A percentile compares a stretch with the other conserved stretches of the same genome.
Evolutionary conservation across 345 rosid species (phyloP).

Genomic region (Hibiscus tridactylites): DNA sequence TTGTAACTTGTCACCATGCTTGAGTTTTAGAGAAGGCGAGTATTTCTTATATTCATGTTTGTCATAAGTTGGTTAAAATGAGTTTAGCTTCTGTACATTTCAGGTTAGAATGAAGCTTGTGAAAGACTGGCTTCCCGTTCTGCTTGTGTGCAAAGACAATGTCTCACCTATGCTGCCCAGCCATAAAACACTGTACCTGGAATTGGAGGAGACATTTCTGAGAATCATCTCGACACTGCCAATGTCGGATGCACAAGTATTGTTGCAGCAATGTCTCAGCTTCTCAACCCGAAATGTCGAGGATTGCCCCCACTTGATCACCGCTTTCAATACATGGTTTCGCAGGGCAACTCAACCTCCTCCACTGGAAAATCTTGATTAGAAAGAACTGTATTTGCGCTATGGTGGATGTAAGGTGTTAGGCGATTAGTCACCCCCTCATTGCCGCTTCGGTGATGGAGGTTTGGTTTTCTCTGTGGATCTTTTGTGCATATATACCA

Average conservation of each 20-base stretch:
- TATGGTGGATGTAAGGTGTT: not conserved
- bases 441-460: not conserved
- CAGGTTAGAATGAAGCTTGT: constrained; percentile 67
- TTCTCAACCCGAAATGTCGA: constrained; percentile 54
- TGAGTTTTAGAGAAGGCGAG: not conserved
- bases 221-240: constrained; percentile 61
- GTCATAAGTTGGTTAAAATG: not conserved
- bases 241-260: constrained; percentile 40
- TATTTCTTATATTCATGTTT: not conserved
- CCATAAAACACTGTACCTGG: constrained; percentile 36
- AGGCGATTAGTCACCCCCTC: not conserved
- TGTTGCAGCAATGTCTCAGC: constrained; percentile 54
- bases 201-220: constrained; percentile 59
- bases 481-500: constrained; percentile 16
- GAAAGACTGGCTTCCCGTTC: constrained; percentile 66
- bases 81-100: not conserved
- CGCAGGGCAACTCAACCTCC: constrained; percentile 43
- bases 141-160: constrained; percentile 46
- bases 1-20: not conserved
- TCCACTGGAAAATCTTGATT: constrained; percentile 7
- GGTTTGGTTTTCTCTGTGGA: not conserved
- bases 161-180: constrained; percentile 33
- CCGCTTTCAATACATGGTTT: constrained; percentile 67
- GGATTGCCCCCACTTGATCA: constrained; percentile 54
- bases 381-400: not conserved